Evolutionary conservation across 1,139 yeast genomes (phyloP), one percentile per base, ranked within the genome.

Genomic region (Candida sp.): DNA sequence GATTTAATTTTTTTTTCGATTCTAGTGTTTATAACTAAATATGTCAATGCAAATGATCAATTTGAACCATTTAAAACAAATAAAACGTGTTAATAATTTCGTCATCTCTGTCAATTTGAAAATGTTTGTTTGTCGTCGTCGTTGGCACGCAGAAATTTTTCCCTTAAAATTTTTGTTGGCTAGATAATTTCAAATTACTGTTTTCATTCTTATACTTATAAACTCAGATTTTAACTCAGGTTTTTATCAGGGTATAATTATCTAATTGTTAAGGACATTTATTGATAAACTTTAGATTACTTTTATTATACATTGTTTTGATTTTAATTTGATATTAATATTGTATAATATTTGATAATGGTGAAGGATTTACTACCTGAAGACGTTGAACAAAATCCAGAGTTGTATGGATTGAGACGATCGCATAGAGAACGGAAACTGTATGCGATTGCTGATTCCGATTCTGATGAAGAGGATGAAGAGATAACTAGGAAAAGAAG

Each of bases 361-460:
- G 49, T 48, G 21, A 49, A 47, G 23, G 45, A 34, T 29, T 40
- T 39, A 23, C 41, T 51, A 38, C 67, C 73, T 3, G 69, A 72
- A 38, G 82, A 77, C 46, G 75, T 77, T 21, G 69, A 69, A 43
- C 64, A 72, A 43, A 81, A 89, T 62, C 98, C 99, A 2, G 97
- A 89, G 63, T 76, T 93, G 29, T 93, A 91, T 56, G 99, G 99
- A 3, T 75, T 93, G 47, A 80, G 98, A 61, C 78, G 98, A 55
- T 87, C 96, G 30, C 84, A 86, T 37, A 77, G 98, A 54, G 84
- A 88, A 21, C 78, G 83, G 51, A 59, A 63, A 22, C 64, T 64
- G 15, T 72, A 75, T 4, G 47, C 63, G n/a, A 51, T 70, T 5
- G 56, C 60, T 32, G 81, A 77, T 22, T 66, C 74, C 37, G 77